Evolutionary conservation across 1,284 basidiomycete genomes (phyloP).

Genomic region (Termitomyces sp.): DNA sequence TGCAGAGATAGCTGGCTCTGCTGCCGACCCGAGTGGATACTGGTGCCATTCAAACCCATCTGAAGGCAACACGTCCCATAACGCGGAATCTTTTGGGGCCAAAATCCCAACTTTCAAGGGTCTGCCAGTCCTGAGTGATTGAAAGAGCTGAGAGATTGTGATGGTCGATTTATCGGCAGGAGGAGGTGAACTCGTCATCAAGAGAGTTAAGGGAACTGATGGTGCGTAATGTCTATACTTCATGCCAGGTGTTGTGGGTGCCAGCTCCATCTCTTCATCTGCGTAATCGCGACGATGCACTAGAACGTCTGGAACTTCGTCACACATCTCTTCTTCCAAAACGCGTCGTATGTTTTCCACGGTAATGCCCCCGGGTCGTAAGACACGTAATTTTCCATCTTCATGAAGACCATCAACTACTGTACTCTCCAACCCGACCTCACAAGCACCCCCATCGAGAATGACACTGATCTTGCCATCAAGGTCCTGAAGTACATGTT

Average conservation of each 20-base stretch:
- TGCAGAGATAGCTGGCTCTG: conserved; percentile 67
- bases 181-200: conserved; percentile 49
- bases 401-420: conserved; percentile 82
- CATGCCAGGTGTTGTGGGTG: conserved; percentile 98
- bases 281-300: conserved; percentile 73
- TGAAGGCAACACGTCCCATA: conserved; percentile 39
- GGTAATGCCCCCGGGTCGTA: conserved; percentile 90
- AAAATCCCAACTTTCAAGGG: conserved; percentile 61
- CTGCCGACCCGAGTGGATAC: conserved; percentile 58
- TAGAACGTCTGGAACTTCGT: conserved; percentile 50
- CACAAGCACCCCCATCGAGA: conserved; percentile 89
- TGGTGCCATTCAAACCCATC: conserved; percentile 47
- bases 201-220: conserved; percentile 73
- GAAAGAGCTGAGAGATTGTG: conserved; percentile 35
- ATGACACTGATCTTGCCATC: conserved; percentile 73
- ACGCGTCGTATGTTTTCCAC: conserved; percentile 80
- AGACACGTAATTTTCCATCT: conserved; percentile 74
- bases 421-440: conserved; percentile 92
- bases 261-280: conserved; percentile 60
- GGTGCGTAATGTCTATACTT: conserved; percentile 99
- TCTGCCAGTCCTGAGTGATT: conserved; percentile 31
- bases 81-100: conserved; percentile 58
- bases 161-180: conserved; percentile 28
- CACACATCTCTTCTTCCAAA: conserved; percentile 41
- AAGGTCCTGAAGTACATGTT: conserved; percentile 82